phyloP scores from a whole-genome alignment of 2,329 filamentous ascomycete species.

The Aureobasidium sp. region DNA sequence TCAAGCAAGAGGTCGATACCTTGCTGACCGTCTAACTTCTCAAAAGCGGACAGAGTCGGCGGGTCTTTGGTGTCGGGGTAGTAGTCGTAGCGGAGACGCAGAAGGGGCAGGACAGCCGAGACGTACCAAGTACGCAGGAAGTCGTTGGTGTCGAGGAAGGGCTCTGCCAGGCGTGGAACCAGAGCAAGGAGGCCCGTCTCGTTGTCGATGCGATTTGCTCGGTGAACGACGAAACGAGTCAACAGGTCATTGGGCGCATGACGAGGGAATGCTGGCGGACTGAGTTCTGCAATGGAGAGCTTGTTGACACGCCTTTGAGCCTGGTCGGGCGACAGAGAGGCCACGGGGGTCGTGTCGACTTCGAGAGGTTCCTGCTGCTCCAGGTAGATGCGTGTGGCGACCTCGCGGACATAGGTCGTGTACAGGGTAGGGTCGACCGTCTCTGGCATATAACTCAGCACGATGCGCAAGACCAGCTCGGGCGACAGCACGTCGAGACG shows the following conservation, averaged over 20 bases:
- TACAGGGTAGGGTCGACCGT: conserved; percentile 58
- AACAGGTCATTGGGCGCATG: conserved; percentile 50
- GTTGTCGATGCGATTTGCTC: conserved; percentile 62
- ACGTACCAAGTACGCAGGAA: conserved; percentile 62
- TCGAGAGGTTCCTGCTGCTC: conserved; percentile 35
- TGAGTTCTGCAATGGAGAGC: conserved; percentile 56
- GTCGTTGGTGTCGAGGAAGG: conserved; percentile 58
- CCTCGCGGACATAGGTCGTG: conserved; percentile 51
- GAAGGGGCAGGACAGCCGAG: conserved; percentile 60
- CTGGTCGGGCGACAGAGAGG: conserved; percentile 54
- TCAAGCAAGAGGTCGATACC: conserved; percentile 58
- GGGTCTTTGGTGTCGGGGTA: conserved; percentile 51
- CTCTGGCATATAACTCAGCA: conserved; percentile 73
- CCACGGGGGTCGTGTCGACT: conserved; percentile 52
- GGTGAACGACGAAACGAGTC: conserved; percentile 59
- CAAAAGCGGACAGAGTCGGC: conserved; percentile 59
- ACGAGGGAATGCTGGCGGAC: conserved; percentile 41
- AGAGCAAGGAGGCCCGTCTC: conserved; percentile 66
- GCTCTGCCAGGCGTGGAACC: conserved; percentile 58
- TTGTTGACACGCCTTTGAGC: conserved; percentile 58
- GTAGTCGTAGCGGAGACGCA: conserved; percentile 64
- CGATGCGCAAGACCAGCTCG: conserved; percentile 61
- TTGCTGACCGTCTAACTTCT: conserved; percentile 50
- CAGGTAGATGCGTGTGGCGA: conserved; percentile 45
- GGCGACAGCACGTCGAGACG: conserved; percentile 53